These are phyloP conservation scores for Phycomyces nitens DNA, from an alignment of 192 early-diverging fungal species.

Conservation along the genomic window DNA sequence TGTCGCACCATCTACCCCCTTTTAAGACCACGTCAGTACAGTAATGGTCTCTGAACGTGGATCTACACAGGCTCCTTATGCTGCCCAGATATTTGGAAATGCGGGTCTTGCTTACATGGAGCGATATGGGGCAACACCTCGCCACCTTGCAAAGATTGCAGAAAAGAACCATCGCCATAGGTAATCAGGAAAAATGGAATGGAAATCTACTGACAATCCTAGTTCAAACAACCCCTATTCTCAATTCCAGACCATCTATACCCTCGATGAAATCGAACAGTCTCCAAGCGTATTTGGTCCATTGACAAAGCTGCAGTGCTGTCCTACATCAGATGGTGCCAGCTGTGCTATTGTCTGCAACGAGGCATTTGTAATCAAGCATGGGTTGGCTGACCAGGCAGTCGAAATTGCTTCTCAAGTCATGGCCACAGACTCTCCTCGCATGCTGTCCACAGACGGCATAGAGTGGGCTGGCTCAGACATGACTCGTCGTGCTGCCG, in stretches of 20 bases:
- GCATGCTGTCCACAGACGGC: conserved; percentile 44
- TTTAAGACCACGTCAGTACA: conserved; percentile 54
- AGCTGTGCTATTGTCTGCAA: conserved; percentile 63
- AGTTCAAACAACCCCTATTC: conserved; percentile 66
- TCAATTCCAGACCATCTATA: conserved; percentile 61
- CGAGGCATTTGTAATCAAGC: conserved; percentile 60
- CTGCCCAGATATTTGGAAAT: conserved; percentile 71
- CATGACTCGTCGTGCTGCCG: conserved; percentile 67
- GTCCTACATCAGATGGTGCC: conserved; percentile 71
- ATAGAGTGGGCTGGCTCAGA: conserved; percentile 63
- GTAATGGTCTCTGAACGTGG: conserved; percentile 53
- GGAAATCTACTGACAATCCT: background rate
- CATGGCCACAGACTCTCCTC: conserved; percentile 71
- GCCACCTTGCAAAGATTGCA: conserved; percentile 63
- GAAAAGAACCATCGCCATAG: conserved; percentile 73
- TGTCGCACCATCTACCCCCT: too few species aligned
- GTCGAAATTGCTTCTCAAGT: conserved; percentile 64
- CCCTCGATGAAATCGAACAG: conserved; percentile 58
- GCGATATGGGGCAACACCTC: conserved; percentile 55
- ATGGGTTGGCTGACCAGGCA: conserved; percentile 59
- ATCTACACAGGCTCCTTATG: conserved; percentile 43
- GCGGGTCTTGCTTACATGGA: conserved; percentile 70
- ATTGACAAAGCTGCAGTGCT: conserved; percentile 71
- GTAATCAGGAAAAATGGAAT: background rate
- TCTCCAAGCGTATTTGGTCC: conserved; percentile 67